Evolutionary conservation across 306 rosid genomes (phyloP).

Genomic region (Boehmeria nivea): DNA sequence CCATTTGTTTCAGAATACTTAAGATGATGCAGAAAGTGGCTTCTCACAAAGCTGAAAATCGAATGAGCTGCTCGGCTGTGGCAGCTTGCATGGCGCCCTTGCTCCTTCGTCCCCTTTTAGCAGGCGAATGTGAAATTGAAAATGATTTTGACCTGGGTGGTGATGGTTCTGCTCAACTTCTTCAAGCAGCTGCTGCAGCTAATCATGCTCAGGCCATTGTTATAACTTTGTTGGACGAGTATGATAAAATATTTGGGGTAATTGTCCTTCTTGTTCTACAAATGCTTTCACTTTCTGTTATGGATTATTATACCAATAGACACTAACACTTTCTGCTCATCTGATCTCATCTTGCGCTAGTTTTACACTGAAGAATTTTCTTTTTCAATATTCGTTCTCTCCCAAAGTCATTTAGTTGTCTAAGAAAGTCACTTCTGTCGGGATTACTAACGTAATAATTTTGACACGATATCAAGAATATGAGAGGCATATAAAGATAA

Average conservation of each 20-base stretch:
- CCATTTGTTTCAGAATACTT: conserved; percentile 52
- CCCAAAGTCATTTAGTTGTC: too few relatives aligned
- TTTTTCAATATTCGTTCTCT: too few relatives aligned
- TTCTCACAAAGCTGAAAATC: conserved; percentile 62
- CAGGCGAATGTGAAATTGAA: conserved; percentile 90
- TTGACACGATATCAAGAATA: too few relatives aligned
- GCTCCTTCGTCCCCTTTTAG: conserved; percentile 88
- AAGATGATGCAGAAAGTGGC: conserved; percentile 86
- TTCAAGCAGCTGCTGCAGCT: conserved; percentile 98
- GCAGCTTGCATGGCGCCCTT: conserved; percentile 99
- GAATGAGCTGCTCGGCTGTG: conserved; percentile 94
- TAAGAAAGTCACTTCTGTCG: too few relatives aligned
- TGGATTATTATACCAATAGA: conserved; percentile 15
- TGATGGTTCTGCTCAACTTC: conserved; percentile 79
- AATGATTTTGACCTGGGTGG: conserved; percentile 85
- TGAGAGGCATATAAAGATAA: too few relatives aligned
- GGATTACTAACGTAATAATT: too few relatives aligned
- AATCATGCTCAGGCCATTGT: conserved; percentile 94
- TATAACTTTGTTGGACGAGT: conserved; percentile 86
- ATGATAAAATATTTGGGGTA: conserved; percentile 74
- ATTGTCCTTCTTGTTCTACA: neutral
- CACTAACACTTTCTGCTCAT: neutral
- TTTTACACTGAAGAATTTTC: conserved; percentile 7
- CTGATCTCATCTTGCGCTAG: neutral
- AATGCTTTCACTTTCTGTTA: conserved; percentile 8